Evolutionary conservation across 805 yeast species (phyloP), one percentile per base, ranked within the genome.

Genomic region (Sugiyamaella lignohabitans): DNA sequence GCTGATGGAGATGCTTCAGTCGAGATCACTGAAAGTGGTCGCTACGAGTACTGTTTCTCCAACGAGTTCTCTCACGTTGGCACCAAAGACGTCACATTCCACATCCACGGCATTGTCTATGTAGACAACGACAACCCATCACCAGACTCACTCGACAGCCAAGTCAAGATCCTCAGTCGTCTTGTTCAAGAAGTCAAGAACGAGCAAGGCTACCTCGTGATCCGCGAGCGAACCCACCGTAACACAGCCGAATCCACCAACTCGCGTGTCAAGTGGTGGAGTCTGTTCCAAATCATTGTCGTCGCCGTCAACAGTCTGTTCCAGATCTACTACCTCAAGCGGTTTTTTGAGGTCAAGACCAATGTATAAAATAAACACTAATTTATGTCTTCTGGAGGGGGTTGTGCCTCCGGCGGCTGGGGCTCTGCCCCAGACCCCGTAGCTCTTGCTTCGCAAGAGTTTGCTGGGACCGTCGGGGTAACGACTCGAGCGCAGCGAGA

Each of bases 241-340:
- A 93, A 91, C 70, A 91, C 98, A 6, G 98, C 98, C 4, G 98
- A 91, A 70, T 85, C 95, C 20, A 91, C 98, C 40, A 91, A 91
- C 68, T 83, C 93, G 46, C 80, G 98, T 60, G 98, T 91, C 55
- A 91, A 91, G 68, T 93, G 95, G 87, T 91, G 98, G 98, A 86
- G 96, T 22, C 74, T 87, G 27, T 84, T 89, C 75, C 98, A 91
- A 72, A 72, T 93, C 53, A 59, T 81, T 44, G 89, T 93, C 47
- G 97, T 91, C 40, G 84, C 83, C 16, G 77, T 75, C 52, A 93
- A 88, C 72, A 86, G 96, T 22, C 57, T 89, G 47, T 93, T 93
- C 79, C 98, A 91, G 70, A 88, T 91, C 53, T 84, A 85, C 69
- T 91, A 89, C 71, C 76, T 91, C 68, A 88, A 85, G 70, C 79